phyloP scores from a whole-genome alignment of 139 green algal genomes.

The Protoeuglena noctilucae region DNA sequence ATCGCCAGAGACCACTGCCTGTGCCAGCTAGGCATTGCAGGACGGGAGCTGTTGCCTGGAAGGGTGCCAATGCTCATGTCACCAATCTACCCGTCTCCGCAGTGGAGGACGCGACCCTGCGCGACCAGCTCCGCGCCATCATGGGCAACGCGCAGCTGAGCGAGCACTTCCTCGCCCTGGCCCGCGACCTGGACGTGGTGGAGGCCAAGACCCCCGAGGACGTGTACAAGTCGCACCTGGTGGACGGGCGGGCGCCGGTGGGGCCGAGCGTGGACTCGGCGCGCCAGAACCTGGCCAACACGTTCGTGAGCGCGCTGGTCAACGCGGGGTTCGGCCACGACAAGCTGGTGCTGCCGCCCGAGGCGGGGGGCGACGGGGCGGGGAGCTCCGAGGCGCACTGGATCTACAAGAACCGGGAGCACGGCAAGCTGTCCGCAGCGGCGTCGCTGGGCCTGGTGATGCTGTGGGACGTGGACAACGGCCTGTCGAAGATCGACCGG shows the following conservation, averaged over 20 bases:
- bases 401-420: conserved; percentile 96
- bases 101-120: not conserved
- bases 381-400: conserved; percentile 46
- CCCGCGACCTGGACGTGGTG: conserved; percentile 92
- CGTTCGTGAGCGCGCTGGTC: conserved; percentile 96
- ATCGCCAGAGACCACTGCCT: no score
- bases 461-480: conserved; percentile 94
- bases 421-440: conserved; percentile 21
- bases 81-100: no score
- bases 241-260: conserved; percentile 16
- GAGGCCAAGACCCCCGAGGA: conserved; percentile 83
- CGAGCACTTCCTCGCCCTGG: conserved; percentile 81
- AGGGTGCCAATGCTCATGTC: no score
- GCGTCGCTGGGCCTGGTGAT: conserved; percentile 47
- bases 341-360: conserved; percentile 52
- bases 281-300: conserved; percentile 79
- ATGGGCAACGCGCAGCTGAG: conserved; percentile 63
- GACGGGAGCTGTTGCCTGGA: no score
- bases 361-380: conserved; percentile 11
- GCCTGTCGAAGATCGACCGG: conserved; percentile 78
- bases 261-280: conserved; percentile 65
- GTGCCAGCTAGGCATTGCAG: no score
- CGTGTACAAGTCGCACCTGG: conserved; percentile 92
- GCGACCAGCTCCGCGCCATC: conserved; percentile 25
- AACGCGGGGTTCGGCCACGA: conserved; percentile 94